Evolutionary conservation across 2,329 filamentous ascomycete species (phyloP), one percentile per base, ranked within the genome.

Genomic region (Kalmusia sp.): DNA sequence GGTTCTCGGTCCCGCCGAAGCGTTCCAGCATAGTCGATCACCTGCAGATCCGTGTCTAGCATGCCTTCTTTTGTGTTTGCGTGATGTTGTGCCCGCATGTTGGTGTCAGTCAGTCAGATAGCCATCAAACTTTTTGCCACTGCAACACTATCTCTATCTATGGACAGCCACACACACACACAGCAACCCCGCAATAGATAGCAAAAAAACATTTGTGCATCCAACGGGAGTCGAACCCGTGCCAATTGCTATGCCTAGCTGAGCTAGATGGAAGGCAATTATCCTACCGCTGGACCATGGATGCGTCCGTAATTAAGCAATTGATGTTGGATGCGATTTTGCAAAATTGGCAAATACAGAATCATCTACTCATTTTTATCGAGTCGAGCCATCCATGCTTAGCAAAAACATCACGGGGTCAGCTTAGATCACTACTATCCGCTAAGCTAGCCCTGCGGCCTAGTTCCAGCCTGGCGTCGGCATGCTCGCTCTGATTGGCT

Each of bases 201-300:
- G n/a, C n/a, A 15, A 28, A 50, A 50, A 25, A 51, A 54, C 45
- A 50, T 52, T 51, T 14, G 7, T 63, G 62, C 59, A 62, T 58
- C 49, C 27, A 35, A 46, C 58, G 62, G 62, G 62, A 65, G 51
- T 65, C 62, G 62, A 65, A 65, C 62, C 62, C 62, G 58, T 50
- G 61, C 62, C 62, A 65, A 51, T 64, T 58, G 61, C 61, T 64
- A n/a, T n/a, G 6, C 25, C 55, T 38, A 35, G 34, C 22, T n/a
- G n/a, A 31, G 25, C 21, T 37, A 25, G 30, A 46, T 63, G 61
- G 61, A 63, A 63, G 61, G 61, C 61, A 58, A 63, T 49, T 60
- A 63, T 63, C 58, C 61, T 63, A 63, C 61, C 61, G 47, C 55
- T 63, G 58, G 58, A 62, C 61, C 57, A 62, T 28, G n/a, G 38